These are phyloP conservation scores for Starmerella stigmatis DNA, from an alignment of 805 yeast species.

Conservation along the genomic window DNA sequence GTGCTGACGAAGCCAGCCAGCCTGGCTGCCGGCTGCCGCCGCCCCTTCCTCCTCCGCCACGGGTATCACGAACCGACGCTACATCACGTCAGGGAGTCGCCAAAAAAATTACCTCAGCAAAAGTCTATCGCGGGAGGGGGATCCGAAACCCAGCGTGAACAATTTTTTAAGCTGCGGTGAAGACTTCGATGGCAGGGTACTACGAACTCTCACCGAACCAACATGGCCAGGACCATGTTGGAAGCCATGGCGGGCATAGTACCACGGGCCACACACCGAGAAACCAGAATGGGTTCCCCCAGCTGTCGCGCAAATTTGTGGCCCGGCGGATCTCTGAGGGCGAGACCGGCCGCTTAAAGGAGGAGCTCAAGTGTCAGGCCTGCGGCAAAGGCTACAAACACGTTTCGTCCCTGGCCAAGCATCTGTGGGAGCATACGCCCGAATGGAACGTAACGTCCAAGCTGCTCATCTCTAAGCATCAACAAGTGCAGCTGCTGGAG, in stretches of 20 bases:
- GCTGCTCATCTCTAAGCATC: constrained; percentile 72
- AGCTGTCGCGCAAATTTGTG: constrained; percentile 44
- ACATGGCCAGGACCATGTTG: background rate
- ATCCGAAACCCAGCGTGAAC: background rate
- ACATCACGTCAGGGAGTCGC: constrained; percentile 2
- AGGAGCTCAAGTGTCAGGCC: constrained; percentile 76
- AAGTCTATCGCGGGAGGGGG: background rate
- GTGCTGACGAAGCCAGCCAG: constrained; percentile 5
- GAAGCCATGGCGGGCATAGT: background rate
- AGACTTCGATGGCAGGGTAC: constrained; percentile 2
- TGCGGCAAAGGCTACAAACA: constrained; percentile 90
- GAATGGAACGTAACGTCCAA: constrained; percentile 86
- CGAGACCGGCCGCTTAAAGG: constrained; percentile 73
- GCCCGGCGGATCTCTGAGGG: constrained; percentile 79
- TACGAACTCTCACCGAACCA: constrained; percentile 1
- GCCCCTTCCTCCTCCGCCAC: too few relatives aligned
- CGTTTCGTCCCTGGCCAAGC: constrained; percentile 77
- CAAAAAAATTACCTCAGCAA: constrained; percentile 8
- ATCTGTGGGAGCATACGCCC: constrained; percentile 89
- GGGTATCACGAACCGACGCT: constrained; percentile 4
- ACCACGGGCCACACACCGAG: constrained; percentile 1
- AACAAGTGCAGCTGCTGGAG: constrained; percentile 69
- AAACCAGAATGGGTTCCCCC: constrained; percentile 17
- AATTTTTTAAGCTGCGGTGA: background rate
- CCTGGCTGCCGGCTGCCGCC: too few relatives aligned